Evolutionary conservation across 1,284 basidiomycete genomes (phyloP).

Genomic region (Boletus holoroseus): DNA sequence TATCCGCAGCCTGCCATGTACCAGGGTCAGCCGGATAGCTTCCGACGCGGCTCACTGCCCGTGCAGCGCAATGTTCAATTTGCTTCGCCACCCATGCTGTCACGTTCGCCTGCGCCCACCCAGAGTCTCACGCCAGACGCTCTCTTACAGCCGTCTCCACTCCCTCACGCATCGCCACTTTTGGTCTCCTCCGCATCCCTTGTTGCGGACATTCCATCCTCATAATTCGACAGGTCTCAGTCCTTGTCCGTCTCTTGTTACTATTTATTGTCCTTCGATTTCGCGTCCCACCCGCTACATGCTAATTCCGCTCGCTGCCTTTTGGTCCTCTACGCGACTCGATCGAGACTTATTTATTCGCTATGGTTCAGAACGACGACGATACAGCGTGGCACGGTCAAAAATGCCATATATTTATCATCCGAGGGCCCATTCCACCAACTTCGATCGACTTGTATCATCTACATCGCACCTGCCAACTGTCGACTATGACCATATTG

Average conservation of each 20-base stretch:
- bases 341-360: conserved; percentile 29
- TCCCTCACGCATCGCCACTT: conserved; percentile 27
- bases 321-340: conserved; percentile 18
- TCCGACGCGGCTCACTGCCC: conserved; percentile 30
- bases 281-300: conserved; percentile 18
- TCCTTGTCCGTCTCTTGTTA: conserved; percentile 12
- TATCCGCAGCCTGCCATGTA: conserved; percentile 29
- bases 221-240: conserved; percentile 10
- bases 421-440: conserved; percentile 10
- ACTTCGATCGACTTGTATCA: conserved; percentile 29
- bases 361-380: conserved; percentile 28
- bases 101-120: conserved; percentile 24
- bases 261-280: conserved; percentile 31
- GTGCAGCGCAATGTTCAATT: conserved; percentile 29
- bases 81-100: conserved; percentile 32
- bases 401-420: conserved; percentile 32
- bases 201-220: conserved; percentile 19
- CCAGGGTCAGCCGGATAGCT: conserved; percentile 27
- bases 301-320: conserved; percentile 5
- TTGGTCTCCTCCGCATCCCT: conserved; percentile 22
- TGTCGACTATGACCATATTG: conserved; percentile 32
- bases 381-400: conserved; percentile 16
- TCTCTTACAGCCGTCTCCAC: conserved; percentile 25
- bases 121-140: conserved; percentile 27
- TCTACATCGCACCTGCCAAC: conserved; percentile 23